These are phyloP conservation scores for Carpinus fangiana DNA, from an alignment of 306 rosid genomes.

Conservation along the genomic window DNA sequence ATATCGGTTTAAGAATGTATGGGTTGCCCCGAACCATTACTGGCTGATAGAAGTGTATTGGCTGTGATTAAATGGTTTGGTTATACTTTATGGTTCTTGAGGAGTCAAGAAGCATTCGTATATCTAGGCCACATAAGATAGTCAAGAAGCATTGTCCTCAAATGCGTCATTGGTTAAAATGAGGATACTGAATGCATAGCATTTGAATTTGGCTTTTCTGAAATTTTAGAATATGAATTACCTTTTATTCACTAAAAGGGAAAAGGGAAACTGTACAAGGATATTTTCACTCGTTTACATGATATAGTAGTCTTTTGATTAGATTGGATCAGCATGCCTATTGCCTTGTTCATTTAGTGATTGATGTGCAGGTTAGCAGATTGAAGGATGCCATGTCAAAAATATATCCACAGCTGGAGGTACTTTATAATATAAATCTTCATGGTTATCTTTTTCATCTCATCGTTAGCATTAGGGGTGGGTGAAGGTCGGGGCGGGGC, in stretches of 20 bases:
- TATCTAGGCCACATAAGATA: slow-evolving; percentile 1
- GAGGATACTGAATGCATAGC: slow-evolving; percentile 2
- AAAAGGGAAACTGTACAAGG: too few relatives aligned
- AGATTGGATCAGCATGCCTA: slow-evolving; percentile 22
- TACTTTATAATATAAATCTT: slow-evolving; percentile 27
- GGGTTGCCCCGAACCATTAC: too few relatives aligned
- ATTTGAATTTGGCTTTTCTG: slow-evolving; percentile 1
- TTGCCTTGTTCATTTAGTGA: slow-evolving; percentile 27
- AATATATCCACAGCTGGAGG: slow-evolving; percentile 91
- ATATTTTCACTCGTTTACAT: too few relatives aligned
- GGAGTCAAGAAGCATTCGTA: not conserved
- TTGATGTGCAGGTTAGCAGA: slow-evolving; percentile 64
- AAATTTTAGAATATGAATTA: not conserved
- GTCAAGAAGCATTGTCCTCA: slow-evolving; percentile 11
- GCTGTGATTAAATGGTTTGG: too few relatives aligned
- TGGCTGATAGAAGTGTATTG: too few relatives aligned
- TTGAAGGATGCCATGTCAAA: slow-evolving; percentile 92
- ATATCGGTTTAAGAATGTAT: not conserved
- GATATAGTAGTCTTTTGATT: slow-evolving; percentile 7
- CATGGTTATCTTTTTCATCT: not conserved
- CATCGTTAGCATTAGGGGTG: too few relatives aligned
- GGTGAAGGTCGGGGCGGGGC: too few relatives aligned
- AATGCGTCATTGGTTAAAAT: slow-evolving; percentile 23
- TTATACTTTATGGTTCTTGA: not conserved
- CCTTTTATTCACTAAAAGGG: not conserved